Conservation (phyloP, 225 moss, liverwort and hornwort genomes). For the Bryum argenteum region DNA sequence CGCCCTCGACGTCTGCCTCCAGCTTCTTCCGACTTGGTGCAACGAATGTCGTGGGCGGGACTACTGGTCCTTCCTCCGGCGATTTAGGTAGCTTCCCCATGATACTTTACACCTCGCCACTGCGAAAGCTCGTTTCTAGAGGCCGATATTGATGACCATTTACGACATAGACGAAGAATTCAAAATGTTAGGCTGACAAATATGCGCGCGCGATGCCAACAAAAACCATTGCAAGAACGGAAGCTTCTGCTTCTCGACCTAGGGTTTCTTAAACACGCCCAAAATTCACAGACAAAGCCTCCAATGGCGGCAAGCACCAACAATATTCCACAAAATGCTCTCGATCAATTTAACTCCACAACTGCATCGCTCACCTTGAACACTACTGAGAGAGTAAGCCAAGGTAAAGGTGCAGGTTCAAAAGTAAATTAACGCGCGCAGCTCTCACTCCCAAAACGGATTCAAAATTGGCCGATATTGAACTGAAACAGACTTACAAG, state of each 20-base stretch:
- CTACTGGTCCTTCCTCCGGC: constrained; percentile 19
- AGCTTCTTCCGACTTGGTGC: constrained; percentile 40
- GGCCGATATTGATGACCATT: not conserved
- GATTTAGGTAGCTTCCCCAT: constrained; percentile 10
- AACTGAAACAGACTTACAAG: not conserved
- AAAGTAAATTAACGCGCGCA: not conserved
- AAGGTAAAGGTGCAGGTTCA: not conserved
- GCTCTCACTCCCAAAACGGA: not conserved
- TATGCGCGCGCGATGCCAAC: not conserved
- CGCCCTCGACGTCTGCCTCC: constrained; percentile 37
- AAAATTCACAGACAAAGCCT: constrained; percentile 13
- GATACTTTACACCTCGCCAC: not conserved
- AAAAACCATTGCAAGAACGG: constrained; percentile 9
- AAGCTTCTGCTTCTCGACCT: constrained; percentile 20
- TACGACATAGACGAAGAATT: not conserved
- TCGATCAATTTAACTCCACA: not conserved
- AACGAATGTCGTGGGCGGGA: constrained; percentile 6
- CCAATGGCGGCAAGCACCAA: not conserved
- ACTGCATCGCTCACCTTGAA: constrained; percentile 17
- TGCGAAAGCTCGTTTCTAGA: not conserved
- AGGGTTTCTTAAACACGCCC: constrained; percentile 35
- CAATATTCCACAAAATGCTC: not conserved
- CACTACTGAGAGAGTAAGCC: not conserved
- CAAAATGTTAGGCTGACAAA: constrained; percentile 1
- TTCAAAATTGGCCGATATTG: not conserved